phyloP scores from a whole-genome alignment of 1,139 yeast genomes.

The Hyphopichia fennica region DNA sequence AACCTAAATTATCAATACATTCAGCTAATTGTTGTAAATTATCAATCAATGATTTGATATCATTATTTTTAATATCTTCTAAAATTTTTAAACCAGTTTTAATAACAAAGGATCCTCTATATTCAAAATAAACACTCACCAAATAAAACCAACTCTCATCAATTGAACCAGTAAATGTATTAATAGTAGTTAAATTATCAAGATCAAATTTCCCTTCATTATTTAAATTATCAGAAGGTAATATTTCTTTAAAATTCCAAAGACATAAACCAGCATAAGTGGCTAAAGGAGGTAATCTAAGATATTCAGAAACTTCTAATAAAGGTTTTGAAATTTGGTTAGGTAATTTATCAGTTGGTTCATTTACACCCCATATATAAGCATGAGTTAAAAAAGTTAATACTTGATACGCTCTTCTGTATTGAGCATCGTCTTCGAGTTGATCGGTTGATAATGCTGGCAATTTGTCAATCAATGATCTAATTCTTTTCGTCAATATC shows the following conservation, averaged over 20 bases:
- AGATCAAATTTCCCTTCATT: slow-evolving; percentile 47
- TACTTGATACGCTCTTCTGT: slow-evolving; percentile 77
- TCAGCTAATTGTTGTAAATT: slow-evolving; percentile 69
- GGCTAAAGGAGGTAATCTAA: slow-evolving; percentile 82
- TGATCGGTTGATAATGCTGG: slow-evolving; percentile 51
- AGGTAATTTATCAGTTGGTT: slow-evolving; percentile 69
- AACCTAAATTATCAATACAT: slow-evolving; percentile 72
- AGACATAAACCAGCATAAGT: slow-evolving; percentile 86
- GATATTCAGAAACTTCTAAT: slow-evolving; percentile 51
- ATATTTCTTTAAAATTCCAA: slow-evolving; percentile 78
- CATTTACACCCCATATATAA: slow-evolving; percentile 81
- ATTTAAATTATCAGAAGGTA: slow-evolving; percentile 41
- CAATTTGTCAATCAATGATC: slow-evolving; percentile 59
- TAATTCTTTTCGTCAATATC: slow-evolving; percentile 61
- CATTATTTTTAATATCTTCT: slow-evolving; percentile 28
- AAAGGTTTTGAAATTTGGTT: slow-evolving; percentile 69
- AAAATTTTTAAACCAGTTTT: slow-evolving; percentile 48
- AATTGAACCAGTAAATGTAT: slow-evolving; percentile 84
- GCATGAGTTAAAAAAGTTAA: slow-evolving; percentile 83
- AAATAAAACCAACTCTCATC: slow-evolving; percentile 95
- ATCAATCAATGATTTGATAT: slow-evolving; percentile 37
- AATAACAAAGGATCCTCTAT: slow-evolving; percentile 75
- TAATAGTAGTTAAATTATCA: slow-evolving; percentile 73
- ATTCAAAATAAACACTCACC: slow-evolving; percentile 84
- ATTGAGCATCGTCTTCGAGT: slow-evolving; percentile 48